Conservation (phyloP, 1,139 yeast genomes). For the Yueomyces sp. region DNA sequence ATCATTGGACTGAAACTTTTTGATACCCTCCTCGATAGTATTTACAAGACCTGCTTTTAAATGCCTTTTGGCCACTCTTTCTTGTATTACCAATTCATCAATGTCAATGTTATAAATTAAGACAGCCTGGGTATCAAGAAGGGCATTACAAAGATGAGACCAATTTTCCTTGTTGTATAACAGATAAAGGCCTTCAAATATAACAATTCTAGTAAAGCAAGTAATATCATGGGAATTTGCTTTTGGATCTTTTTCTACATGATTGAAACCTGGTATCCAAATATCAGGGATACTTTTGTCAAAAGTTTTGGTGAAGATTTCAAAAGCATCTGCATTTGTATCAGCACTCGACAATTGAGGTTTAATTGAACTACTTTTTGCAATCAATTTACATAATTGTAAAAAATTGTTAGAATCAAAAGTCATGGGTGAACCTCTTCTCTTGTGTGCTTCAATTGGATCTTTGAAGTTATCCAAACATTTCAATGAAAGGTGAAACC, state of each 20-base stretch:
- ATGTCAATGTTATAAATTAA: constrained; percentile 28
- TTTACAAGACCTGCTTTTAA: constrained; percentile 52
- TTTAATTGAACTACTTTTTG: constrained; percentile 13
- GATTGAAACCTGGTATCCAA: constrained; percentile 67
- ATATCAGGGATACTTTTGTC: constrained; percentile 25
- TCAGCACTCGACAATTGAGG: constrained; percentile 3
- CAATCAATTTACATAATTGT: constrained; percentile 21
- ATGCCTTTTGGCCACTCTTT: constrained; percentile 62
- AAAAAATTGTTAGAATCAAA: constrained; percentile 51
- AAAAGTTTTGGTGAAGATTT: constrained; percentile 11
- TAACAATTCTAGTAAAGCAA: constrained; percentile 33
- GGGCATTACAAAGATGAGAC: constrained; percentile 28
- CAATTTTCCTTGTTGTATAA: constrained; percentile 39
- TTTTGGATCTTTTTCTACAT: constrained; percentile 49
- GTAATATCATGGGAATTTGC: constrained; percentile 33
- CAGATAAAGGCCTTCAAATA: constrained; percentile 56
- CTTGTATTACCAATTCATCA: constrained; percentile 33
- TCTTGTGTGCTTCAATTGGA: constrained; percentile 40
- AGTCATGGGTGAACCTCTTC: constrained; percentile 81
- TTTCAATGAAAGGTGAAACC: constrained; percentile 60
- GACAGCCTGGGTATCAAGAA: constrained; percentile 12
- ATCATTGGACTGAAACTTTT: constrained; percentile 59
- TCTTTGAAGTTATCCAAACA: constrained; percentile 41
- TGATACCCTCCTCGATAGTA: constrained; percentile 44
- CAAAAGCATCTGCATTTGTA: constrained; percentile 3